Conservation (phyloP, 2,329 filamentous ascomycete species). For the Calonectria pteridis region DNA sequence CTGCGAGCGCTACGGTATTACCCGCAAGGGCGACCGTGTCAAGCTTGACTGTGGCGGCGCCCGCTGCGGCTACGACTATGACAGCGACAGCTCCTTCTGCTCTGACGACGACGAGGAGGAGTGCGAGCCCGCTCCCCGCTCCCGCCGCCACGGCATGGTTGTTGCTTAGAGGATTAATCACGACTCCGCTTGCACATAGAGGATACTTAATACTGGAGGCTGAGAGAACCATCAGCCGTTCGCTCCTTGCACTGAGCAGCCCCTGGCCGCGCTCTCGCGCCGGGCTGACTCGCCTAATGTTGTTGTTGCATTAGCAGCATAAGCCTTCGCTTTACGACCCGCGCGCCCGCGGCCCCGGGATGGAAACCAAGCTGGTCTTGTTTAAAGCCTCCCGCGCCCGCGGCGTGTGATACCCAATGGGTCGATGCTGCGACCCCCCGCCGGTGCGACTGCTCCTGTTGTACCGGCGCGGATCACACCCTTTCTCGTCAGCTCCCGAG, state of each 20-base stretch:
- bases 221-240: conserved; percentile 49
- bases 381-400: conserved; percentile 38
- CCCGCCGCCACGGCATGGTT: conserved; percentile 75
- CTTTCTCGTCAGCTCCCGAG: conserved; percentile 46
- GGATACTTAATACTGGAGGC: conserved; percentile 33
- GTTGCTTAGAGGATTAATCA: conserved; percentile 55
- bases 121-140: conserved; percentile 57
- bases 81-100: conserved; percentile 77
- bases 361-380: conserved; percentile 61
- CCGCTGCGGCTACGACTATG: conserved; percentile 85
- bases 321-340: conserved; percentile 44
- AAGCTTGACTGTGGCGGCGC: conserved; percentile 95
- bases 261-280: conserved; percentile 44
- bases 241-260: conserved; percentile 49
- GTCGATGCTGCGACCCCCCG: conserved; percentile 68
- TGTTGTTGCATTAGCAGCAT: conserved; percentile 46
- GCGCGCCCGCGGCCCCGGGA: conserved; percentile 46
- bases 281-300: conserved; percentile 45
- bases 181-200: conserved; percentile 44
- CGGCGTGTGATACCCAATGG: conserved; percentile 55
- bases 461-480: conserved; percentile 45
- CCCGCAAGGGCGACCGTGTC: conserved; percentile 90
- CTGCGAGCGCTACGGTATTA: conserved; percentile 97
- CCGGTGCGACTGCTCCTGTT: conserved; percentile 44
- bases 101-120: conserved; percentile 71